Base-by-base conservation (phyloP, 1,139 yeast species). In the Suhomyces bribrorum region DNA sequence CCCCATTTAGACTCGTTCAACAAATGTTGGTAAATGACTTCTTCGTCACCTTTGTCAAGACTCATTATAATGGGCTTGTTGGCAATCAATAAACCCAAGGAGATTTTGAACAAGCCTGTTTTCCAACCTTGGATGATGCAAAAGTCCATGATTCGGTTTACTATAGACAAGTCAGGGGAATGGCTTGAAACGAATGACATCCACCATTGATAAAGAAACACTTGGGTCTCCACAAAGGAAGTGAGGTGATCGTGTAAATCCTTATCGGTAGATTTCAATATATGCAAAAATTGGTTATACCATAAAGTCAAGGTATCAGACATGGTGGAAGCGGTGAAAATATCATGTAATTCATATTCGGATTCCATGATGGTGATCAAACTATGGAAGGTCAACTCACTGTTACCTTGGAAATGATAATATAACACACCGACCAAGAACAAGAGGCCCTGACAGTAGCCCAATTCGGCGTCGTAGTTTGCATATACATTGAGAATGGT, bases 401-500 rank as follows among this genome's bases (percentile, higher is more conserved):
- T 50, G 43, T 75, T 73, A 44, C 68, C 65, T 23, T 69, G 68
- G 61, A 66, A 78, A 65, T 68, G 70, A 57, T 79, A 72, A 45
- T 77, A 67, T 37, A 82, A 61, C 7, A 83, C 81, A 4, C 86
- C 86, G 9, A 81, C 86, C 29, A 83, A 61, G 52, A 83, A 83
- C 20, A 83, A 73, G 22, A 83, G 62, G 5, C 88, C 88, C 56
- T 82, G 88, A 54, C 88, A 82, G 55, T 82, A 82, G 7, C 88
- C 88, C 46, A 82, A 77, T 49, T 81, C 85, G 36, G 75, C 74
- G 56, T 82, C 87, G 52, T 80, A 82, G 48, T 81, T 77, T 35
- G 84, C 80, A 52, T 78, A 82, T 0, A 85, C 87, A 42, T 83
- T 77, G 47, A 82, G 66, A 18, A 82, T 77, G 23, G 76, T 73